phyloP scores from a whole-genome alignment of 345 rosid species.

The Cardamine occulta region DNA sequence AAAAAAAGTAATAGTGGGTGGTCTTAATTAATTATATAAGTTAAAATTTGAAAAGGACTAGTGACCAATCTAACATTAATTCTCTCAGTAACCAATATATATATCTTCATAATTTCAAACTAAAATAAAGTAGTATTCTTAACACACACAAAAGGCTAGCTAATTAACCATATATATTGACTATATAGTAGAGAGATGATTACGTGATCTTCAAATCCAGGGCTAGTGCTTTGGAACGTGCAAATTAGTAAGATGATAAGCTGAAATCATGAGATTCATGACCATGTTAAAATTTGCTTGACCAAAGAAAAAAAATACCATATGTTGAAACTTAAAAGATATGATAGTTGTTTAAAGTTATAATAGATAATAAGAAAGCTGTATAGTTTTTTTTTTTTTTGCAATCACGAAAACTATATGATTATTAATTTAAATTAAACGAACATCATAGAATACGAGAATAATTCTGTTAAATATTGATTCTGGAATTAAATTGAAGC shows the following conservation, averaged over 20 bases:
- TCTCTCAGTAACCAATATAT: not conserved
- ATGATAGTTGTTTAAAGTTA: too few relatives aligned
- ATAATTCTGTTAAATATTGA: not conserved
- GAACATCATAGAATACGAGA: not conserved
- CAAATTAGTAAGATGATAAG: slow-evolving; percentile 8
- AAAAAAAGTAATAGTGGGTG: slow-evolving; percentile 1
- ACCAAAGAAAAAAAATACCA: not conserved
- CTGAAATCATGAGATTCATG: not conserved
- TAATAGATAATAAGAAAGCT: too few relatives aligned
- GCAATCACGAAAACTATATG: not conserved
- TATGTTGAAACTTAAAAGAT: not conserved
- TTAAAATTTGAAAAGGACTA: slow-evolving; percentile 33
- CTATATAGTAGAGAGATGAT: too few relatives aligned
- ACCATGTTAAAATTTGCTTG: not conserved
- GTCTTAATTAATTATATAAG: slow-evolving; percentile 4
- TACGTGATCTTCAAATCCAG: not conserved
- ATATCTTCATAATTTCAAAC: not conserved
- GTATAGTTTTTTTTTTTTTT: too few relatives aligned
- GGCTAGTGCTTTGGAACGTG: not conserved
- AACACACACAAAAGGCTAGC: not conserved
- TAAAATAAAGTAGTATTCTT: too few relatives aligned
- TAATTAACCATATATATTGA: not conserved
- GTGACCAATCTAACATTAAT: slow-evolving; percentile 35
- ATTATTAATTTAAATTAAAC: not conserved
- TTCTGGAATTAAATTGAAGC: not conserved